These are phyloP conservation scores for Serendipita vermifera DNA, from an alignment of 768 basidiomycete species.

Conservation along the genomic window DNA sequence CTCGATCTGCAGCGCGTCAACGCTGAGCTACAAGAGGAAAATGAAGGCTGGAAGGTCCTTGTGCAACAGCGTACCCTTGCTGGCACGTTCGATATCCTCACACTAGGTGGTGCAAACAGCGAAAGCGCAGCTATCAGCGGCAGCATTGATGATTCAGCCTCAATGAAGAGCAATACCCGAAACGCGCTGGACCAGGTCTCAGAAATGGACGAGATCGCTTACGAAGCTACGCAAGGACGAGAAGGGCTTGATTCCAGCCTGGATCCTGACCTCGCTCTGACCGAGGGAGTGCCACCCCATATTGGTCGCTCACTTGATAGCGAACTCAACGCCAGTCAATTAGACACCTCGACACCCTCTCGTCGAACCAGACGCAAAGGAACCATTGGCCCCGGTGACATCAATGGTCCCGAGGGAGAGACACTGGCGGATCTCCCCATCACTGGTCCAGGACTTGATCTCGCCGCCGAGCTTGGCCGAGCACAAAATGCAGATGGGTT, in stretches of 20 bases:
- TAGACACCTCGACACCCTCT: constrained; percentile 28
- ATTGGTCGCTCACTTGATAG: too few species aligned
- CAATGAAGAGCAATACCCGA: constrained; percentile 16
- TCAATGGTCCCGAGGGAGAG: constrained; percentile 45
- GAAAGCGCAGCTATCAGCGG: constrained; percentile 21
- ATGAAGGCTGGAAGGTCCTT: constrained; percentile 92
- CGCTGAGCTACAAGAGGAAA: constrained; percentile 82
- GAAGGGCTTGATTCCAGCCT: background rate
- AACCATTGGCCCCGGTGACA: constrained; percentile 28
- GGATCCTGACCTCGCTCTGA: background rate
- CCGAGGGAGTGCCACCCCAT: too few species aligned
- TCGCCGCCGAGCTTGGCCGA: constrained; percentile 82
- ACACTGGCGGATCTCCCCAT: constrained; percentile 77
- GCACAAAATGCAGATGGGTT: constrained; percentile 71
- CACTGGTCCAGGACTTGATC: constrained; percentile 77
- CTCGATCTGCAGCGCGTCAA: constrained; percentile 82
- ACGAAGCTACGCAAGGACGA: constrained; percentile 25
- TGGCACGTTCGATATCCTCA: constrained; percentile 71
- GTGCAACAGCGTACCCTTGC: constrained; percentile 81
- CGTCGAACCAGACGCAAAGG: constrained; percentile 28
- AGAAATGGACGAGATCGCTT: constrained; percentile 31
- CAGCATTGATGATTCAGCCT: constrained; percentile 29
- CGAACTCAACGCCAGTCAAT: constrained; percentile 17
- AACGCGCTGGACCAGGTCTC: constrained; percentile 21
- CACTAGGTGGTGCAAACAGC: constrained; percentile 37